Percentiles rank a stretch among this genome's conserved stretches.
These are phyloP conservation scores for Malassezia psittaci DNA, from an alignment of 1,284 basidiomycete species.

Conservation along the genomic window DNA sequence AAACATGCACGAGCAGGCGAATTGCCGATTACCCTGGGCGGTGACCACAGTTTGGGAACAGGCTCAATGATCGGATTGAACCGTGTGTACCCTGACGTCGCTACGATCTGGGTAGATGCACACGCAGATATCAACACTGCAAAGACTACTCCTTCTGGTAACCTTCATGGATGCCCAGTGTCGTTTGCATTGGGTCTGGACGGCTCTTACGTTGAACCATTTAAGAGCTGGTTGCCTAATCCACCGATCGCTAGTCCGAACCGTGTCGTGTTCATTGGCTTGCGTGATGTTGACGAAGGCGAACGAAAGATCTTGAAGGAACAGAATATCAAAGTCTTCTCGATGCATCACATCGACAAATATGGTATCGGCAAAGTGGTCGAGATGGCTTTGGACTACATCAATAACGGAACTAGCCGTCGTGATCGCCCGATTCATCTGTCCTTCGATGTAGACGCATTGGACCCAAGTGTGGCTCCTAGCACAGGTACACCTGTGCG, in stretches of 20 bases:
- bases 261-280: constrained; percentile 81
- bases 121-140: constrained; percentile 86
- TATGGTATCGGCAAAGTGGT: constrained; percentile 78
- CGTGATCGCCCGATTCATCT: constrained; percentile 81
- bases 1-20: constrained; percentile 65
- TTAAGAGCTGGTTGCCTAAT: constrained; percentile 41
- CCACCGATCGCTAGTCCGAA: constrained; percentile 55
- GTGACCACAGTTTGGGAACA: constrained; percentile 70
- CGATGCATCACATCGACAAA: constrained; percentile 97
- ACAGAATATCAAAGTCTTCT: constrained; percentile 80
- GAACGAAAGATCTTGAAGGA: constrained; percentile 81
- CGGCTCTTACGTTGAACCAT: constrained; percentile 41
- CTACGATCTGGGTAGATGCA: constrained; percentile 69
- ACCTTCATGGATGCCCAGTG: constrained; percentile 95
- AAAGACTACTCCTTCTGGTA: constrained; percentile 71
- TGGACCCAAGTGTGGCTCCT: constrained; percentile 82
- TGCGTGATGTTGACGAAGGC: constrained; percentile 81
- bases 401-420: constrained; percentile 55
- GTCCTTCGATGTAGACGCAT: constrained; percentile 81
- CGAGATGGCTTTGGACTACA: constrained; percentile 86
- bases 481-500: constrained; percentile 89
- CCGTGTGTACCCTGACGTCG: constrained; percentile 56
- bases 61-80: constrained; percentile 48
- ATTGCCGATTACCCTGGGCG: constrained; percentile 84
- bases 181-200: constrained; percentile 63